Conservation (phyloP, 768 basidiomycete genomes). For the Megacollybia marginata region DNA sequence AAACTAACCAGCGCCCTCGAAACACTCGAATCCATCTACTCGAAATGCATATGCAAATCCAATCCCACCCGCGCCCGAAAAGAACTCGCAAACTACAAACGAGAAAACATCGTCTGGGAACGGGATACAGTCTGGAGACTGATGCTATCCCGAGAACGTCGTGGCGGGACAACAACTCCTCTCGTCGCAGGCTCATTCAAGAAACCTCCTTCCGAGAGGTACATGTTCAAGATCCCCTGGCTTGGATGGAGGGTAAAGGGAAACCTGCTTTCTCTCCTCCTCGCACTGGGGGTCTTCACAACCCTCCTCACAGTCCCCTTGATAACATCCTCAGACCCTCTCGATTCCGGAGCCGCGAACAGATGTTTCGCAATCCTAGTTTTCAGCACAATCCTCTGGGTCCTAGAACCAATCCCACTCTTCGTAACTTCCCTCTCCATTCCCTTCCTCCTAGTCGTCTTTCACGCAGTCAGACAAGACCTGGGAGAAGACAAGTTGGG, state of each 20-base stretch:
- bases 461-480: slow-evolving; percentile 65
- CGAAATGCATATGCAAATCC: slow-evolving; percentile 76
- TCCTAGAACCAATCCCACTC: slow-evolving; percentile 78
- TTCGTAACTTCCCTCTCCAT: slow-evolving; percentile 95
- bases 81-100: slow-evolving; percentile 79
- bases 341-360: slow-evolving; percentile 74
- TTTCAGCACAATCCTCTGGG: slow-evolving; percentile 93
- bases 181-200: too few species aligned
- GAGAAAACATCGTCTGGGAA: slow-evolving; percentile 95
- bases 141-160: slow-evolving; percentile 82
- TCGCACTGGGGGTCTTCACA: slow-evolving; percentile 54
- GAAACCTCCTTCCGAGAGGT: too few species aligned
- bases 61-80: slow-evolving; percentile 64
- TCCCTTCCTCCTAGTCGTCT: slow-evolving; percentile 80
- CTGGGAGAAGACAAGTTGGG: slow-evolving; percentile 46
- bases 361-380: slow-evolving; percentile 85
- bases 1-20: slow-evolving; percentile 50
- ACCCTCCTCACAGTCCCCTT: slow-evolving; percentile 52
- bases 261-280: slow-evolving; percentile 44
- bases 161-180: too few species aligned
- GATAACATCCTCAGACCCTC: slow-evolving; percentile 22
- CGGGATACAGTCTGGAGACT: slow-evolving; percentile 96
- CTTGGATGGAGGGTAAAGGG: slow-evolving; percentile 10
- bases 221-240: too few species aligned
- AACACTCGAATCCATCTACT: slow-evolving; percentile 64